Conservation (phyloP, 768 basidiomycete species). For the Psilocybe cyanescens region DNA sequence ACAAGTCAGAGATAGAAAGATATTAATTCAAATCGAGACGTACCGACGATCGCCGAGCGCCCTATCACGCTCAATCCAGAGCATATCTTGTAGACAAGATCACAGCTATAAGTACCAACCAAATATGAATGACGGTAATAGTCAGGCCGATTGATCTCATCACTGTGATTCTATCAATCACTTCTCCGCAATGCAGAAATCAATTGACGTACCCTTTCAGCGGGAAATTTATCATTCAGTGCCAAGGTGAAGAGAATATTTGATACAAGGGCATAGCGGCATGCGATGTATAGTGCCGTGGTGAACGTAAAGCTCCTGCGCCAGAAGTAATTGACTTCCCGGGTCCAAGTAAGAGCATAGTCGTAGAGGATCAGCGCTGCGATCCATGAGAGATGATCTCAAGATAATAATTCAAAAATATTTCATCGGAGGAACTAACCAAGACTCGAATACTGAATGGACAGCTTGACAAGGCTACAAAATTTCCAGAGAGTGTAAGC, state of each 20-base stretch:
- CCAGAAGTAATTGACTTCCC: slow-evolving; percentile 22
- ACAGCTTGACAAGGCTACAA: background rate
- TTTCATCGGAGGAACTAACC: background rate
- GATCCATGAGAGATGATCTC: background rate
- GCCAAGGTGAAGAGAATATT: slow-evolving; percentile 19
- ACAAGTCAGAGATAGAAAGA: background rate
- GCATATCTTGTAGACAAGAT: slow-evolving; percentile 17
- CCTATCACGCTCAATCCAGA: slow-evolving; percentile 18
- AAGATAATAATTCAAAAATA: too few relatives aligned
- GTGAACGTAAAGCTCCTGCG: slow-evolving; percentile 9
- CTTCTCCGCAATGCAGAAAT: too few relatives aligned
- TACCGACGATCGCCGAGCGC: slow-evolving; percentile 17
- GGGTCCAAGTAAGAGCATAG: slow-evolving; percentile 16
- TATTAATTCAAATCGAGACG: background rate
- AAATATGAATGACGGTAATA: too few relatives aligned
- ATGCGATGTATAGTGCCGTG: slow-evolving; percentile 19
- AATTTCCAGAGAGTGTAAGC: background rate
- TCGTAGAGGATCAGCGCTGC: slow-evolving; percentile 20
- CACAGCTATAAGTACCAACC: slow-evolving; percentile 8
- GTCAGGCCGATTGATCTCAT: background rate
- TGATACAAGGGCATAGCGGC: slow-evolving; percentile 19
- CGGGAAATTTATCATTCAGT: slow-evolving; percentile 10
- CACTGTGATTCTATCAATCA: background rate
- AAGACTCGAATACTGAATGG: slow-evolving; percentile 17
- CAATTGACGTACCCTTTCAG: slow-evolving; percentile 11